Percentiles rank a stretch among this genome's conserved stretches.
Evolutionary conservation across 768 basidiomycete genomes (phyloP).

Genomic region (Lentinula boryana): DNA sequence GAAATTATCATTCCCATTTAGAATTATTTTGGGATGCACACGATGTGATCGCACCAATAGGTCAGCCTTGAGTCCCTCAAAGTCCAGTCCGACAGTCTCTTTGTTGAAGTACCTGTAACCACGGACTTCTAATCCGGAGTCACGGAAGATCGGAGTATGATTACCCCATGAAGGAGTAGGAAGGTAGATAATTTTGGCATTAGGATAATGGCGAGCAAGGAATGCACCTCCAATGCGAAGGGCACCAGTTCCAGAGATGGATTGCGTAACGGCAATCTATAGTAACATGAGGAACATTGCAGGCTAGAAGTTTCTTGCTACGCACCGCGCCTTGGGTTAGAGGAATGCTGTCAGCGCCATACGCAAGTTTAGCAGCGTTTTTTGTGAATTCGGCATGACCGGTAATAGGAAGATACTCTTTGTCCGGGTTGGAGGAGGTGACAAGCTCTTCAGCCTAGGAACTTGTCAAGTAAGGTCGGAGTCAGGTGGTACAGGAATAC

Average conservation of each 20-base stretch:
- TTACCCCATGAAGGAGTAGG: conserved; percentile 97
- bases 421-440: conserved; percentile 63
- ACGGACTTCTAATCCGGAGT: conserved; percentile 91
- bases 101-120: conserved; percentile 93
- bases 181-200: conserved; percentile 84
- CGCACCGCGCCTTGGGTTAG: conserved; percentile 68
- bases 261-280: conserved; percentile 83
- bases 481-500: neutral
- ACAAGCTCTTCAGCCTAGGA: conserved; percentile 73
- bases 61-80: conserved; percentile 85
- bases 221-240: conserved; percentile 94
- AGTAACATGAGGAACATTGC: conserved; percentile 5
- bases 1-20: conserved; percentile 7
- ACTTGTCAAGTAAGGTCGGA: neutral
- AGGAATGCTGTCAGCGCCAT: conserved; percentile 74
- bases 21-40: neutral
- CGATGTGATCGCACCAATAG: conserved; percentile 49
- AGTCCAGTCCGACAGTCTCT: conserved; percentile 86
- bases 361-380: conserved; percentile 85
- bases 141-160: conserved; percentile 89
- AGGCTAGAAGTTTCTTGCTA: conserved; percentile 10
- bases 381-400: conserved; percentile 84
- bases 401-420: conserved; percentile 96
- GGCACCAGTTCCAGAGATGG: conserved; percentile 97
- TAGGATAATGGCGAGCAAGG: conserved; percentile 82